Base-by-base conservation (phyloP, 805 yeast species). In the Jamesozyma gamospora region DNA sequence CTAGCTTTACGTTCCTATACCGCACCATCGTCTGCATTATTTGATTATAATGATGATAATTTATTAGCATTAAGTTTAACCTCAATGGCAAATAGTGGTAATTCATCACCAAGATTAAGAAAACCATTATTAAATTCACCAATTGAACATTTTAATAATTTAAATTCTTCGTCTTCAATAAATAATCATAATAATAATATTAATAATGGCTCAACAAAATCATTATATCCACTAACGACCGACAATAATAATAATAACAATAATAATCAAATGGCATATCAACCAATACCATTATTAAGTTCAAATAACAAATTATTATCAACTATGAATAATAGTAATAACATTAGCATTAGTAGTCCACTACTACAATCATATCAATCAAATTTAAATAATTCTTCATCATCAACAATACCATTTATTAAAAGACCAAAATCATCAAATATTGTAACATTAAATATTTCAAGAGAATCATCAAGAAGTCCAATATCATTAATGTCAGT, bases 21-120 rank as follows among this genome's bases (percentile, higher is more conserved):
- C 12, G 38, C 43, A 12, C 46, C 44, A 5, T 41, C 44, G 29
- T 28, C 49, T 9, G 44, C 52, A n/a, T 36, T 51, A 9, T 47
- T 54, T 19, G 58, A 52, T 34, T 62, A 59, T 32, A 53, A 57
- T 36, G 63, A 60, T 30, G 64, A 60, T 43, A 60, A 56, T 36
- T 47, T 60, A 52, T 39, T 60, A 26, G 64, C 64, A 3, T 44
- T 60, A 36, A 58, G 63, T 40, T 42, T 60, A 21, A 56, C 64
- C 4, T 56, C 60, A 13, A 58, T 60, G 62, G 64, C 64, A 19
- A 56, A 56, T 37, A 57, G 61, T 35, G 58, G 62, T 13, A 54
- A 56, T 5, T 56, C 63, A 2, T 58, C 63, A 5, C 64, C 64
- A 12, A 47, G 60, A 34, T 41, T 56, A 35, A 46, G 48, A n/a